Conservation (phyloP, 352 stramenopile species). For the Phytophthora tentaculata region DNA sequence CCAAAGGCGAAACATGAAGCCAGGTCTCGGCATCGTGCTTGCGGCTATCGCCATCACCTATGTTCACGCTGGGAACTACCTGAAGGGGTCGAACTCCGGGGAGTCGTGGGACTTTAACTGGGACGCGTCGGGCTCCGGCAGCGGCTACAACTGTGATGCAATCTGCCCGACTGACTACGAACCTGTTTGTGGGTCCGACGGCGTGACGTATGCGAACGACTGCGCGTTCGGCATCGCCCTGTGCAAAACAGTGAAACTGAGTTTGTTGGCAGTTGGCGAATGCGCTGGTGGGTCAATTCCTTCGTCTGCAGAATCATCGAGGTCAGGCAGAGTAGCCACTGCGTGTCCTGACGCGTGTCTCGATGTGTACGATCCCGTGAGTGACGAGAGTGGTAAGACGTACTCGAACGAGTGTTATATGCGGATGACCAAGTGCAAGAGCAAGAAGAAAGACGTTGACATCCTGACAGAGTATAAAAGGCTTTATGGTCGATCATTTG, state of each 20-base stretch:
- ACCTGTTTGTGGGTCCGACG: constrained; percentile 46
- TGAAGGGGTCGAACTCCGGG: neutral
- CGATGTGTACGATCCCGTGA: constrained; percentile 48
- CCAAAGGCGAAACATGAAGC: constrained; percentile 17
- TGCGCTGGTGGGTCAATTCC: constrained; percentile 19
- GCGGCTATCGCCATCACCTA: constrained; percentile 12
- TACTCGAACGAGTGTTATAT: constrained; percentile 54
- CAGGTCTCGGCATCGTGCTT: constrained; percentile 10
- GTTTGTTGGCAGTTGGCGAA: constrained; percentile 17
- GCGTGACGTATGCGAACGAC: constrained; percentile 33
- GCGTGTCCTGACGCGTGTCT: constrained; percentile 42
- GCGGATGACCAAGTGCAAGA: constrained; percentile 41
- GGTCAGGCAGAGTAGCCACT: constrained; percentile 4
- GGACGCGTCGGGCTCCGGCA: constrained; percentile 22
- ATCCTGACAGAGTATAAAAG: constrained; percentile 19
- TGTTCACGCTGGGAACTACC: constrained; percentile 5
- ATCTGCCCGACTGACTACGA: constrained; percentile 37
- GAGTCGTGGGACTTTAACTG: constrained; percentile 29
- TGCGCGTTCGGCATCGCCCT: constrained; percentile 28
- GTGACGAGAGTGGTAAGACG: constrained; percentile 40
- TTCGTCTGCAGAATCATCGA: constrained; percentile 15
- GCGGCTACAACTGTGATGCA: constrained; percentile 17
- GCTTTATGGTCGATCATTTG: constrained; percentile 31
- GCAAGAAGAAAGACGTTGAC: constrained; percentile 27
- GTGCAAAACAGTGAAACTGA: constrained; percentile 16